Evolutionary conservation across 768 basidiomycete species (phyloP), one percentile per base, ranked within the genome.

Genomic region (Tremella mesenterica): DNA sequence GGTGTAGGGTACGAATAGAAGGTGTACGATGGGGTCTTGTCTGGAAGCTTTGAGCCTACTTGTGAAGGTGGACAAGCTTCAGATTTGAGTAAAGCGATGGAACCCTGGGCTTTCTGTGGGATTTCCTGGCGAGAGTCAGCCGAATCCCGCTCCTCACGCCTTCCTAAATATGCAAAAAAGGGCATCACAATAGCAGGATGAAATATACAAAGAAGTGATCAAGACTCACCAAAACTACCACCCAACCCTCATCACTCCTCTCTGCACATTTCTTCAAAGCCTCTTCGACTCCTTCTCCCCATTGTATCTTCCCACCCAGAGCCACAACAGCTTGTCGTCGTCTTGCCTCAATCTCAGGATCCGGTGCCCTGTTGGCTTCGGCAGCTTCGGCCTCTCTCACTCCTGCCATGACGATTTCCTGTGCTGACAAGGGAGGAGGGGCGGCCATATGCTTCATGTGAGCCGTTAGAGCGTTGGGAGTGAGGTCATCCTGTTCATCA

Each of bases 371-470:
- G 36, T 61, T 65, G 2, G 71, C 69, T 49, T 78, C 78, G 51
- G 77, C 75, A n/a, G 81, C 77, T 69, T 93, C 92, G 2, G 87
- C 86, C 0, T 81, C 80, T 44, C 79, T 81, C 54, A 93, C 79
- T 50, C 84, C 83, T 0, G 79, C 84, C 57, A 93, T 78, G 69
- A 92, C 90, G 55, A 83, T 80, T 73, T 96, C 92, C 28, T 84
- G 79, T 0, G 81, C 79, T 33, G 84, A 88, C 62, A 95, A 77
- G 1, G 91, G 93, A 57, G 86, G 79, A 1, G 88, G 86, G 0
- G 88, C 86, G 28, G 80, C 76, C 45, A 81, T 71, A 65, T 89
- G 86, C 14, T 77, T 79, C 54, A 80, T 77, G 66, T 93, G 89
- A 28, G 81, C 79, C 20, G 79, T 78, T 62, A 93, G 91, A 0